Percentiles rank a stretch among this genome's conserved stretches.
phyloP scores from a whole-genome alignment of 345 rosid genomes.

The Moricandia moricandioides region DNA sequence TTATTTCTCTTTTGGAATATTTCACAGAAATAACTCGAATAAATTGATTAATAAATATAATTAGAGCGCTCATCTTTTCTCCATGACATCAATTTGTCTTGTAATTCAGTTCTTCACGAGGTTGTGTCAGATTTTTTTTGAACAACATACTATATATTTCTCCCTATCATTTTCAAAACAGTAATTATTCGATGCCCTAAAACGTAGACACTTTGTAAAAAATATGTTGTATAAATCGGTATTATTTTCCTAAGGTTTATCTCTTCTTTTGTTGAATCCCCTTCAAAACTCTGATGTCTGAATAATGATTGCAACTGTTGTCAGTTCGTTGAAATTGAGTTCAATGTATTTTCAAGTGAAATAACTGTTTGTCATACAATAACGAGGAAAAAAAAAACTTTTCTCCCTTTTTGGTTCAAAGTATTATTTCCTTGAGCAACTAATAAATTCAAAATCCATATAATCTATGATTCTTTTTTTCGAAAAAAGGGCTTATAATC shows the following conservation, averaged over 20 bases:
- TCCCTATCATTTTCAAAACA: constrained; percentile 30
- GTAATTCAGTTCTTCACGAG: constrained; percentile 82
- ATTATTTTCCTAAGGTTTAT: too few species aligned
- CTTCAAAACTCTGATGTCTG: background rate
- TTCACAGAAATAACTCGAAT: constrained; percentile 2
- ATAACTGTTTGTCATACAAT: constrained; percentile 18
- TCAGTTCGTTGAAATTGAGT: constrained; percentile 22
- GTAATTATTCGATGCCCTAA: constrained; percentile 30
- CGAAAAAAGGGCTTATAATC: too few species aligned
- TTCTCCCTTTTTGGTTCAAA: background rate
- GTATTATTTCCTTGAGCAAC: constrained; percentile 4
- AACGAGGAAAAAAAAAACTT: background rate
- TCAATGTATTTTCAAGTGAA: constrained; percentile 5
- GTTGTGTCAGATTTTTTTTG: constrained; percentile 59
- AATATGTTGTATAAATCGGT: constrained; percentile 18
- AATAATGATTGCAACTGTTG: constrained; percentile 33
- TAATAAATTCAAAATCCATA: background rate
- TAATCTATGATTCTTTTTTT: too few species aligned
- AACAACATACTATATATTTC: background rate
- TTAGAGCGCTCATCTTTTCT: constrained; percentile 44
- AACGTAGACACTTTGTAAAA: constrained; percentile 4
- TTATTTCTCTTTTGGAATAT: constrained; percentile 9
- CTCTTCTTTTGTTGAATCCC: background rate
- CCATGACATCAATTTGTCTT: constrained; percentile 76
- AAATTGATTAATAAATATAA: background rate